These are phyloP conservation scores for Colletotrichum theobromicola DNA, from an alignment of 2,329 filamentous ascomycete genomes.

Conservation along the genomic window DNA sequence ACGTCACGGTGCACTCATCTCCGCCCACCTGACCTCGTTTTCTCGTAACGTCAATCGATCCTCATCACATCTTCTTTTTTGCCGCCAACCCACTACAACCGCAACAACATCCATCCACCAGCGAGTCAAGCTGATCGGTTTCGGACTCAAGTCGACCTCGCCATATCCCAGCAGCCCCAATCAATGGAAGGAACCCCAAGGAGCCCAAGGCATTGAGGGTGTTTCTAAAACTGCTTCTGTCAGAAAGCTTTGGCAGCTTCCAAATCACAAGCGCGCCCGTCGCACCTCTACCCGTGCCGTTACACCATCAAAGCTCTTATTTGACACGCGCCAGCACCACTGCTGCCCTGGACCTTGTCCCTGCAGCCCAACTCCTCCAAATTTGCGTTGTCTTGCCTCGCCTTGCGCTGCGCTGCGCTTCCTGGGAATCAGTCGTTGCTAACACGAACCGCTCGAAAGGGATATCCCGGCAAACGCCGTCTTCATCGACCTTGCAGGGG, in stretches of 20 bases:
- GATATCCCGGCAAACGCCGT: background rate
- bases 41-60: background rate
- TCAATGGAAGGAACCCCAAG: background rate
- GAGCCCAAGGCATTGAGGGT: background rate
- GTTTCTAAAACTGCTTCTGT: conserved; percentile 22
- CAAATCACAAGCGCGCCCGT: conserved; percentile 15
- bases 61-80: background rate
- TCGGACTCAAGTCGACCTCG: background rate
- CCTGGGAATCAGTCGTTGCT: background rate
- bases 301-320: conserved; percentile 11
- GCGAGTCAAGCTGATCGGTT: background rate
- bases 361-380: background rate
- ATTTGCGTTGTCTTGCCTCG: background rate
- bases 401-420: background rate
- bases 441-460: background rate
- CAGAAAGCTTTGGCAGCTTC: conserved; percentile 22
- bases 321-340: conserved; percentile 14
- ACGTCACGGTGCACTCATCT: background rate
- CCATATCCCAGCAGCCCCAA: background rate
- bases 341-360: background rate
- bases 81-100: background rate
- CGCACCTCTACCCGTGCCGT: conserved; percentile 6
- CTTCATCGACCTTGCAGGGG: background rate
- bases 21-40: background rate
- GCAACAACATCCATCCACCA: background rate